These are phyloP conservation scores for Phyllosticta citribraziliensis DNA, from an alignment of 2,329 filamentous ascomycete genomes.

Conservation along the genomic window DNA sequence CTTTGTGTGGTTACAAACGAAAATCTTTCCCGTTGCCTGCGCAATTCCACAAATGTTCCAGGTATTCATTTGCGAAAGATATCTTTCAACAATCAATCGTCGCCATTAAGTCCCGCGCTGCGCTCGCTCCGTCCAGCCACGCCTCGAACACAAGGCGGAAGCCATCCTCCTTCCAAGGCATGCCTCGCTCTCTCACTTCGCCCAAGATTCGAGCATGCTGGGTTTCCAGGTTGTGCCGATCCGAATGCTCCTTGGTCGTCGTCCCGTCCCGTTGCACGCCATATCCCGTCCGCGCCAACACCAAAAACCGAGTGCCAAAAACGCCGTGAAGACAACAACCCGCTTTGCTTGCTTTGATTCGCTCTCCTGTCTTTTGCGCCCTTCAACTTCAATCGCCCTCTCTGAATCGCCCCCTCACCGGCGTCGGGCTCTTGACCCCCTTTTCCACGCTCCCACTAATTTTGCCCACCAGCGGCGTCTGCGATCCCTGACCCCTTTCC, in stretches of 20 bases:
- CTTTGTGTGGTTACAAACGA: too few species aligned
- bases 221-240: background rate
- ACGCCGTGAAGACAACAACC: background rate
- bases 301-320: background rate
- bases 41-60: background rate
- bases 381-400: background rate
- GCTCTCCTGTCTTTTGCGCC: background rate
- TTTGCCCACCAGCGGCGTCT: constrained; percentile 4
- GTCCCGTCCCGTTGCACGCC: background rate
- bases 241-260: background rate
- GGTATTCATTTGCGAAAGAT: background rate
- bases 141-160: background rate
- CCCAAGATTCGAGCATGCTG: background rate
- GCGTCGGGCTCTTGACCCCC: background rate
- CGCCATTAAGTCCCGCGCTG: background rate
- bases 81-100: background rate
- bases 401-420: constrained; percentile 4
- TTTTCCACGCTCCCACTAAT: constrained; percentile 8
- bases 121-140: background rate
- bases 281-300: background rate
- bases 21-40: too few species aligned
- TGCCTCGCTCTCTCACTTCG: background rate
- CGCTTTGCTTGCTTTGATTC: background rate
- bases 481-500: background rate
- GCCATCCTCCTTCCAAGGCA: background rate